Conservation (phyloP, 208 protist species). For the Blechomonas ayalai region DNA sequence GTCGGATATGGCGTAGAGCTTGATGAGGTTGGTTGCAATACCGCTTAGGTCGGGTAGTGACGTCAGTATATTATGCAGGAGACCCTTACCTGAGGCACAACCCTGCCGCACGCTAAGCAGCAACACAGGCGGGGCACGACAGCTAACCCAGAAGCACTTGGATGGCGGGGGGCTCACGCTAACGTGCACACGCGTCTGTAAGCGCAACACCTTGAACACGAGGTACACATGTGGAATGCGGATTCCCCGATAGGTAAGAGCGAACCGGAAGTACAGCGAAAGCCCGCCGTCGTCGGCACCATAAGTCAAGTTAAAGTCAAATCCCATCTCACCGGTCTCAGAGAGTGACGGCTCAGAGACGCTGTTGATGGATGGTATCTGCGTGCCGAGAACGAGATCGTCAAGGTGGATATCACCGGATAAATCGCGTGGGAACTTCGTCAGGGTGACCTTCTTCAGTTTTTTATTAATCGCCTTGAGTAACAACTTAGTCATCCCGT, state of each 20-base stretch:
- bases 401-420: slow-evolving; percentile 65
- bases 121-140: slow-evolving; percentile 51
- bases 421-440: slow-evolving; percentile 74
- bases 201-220: slow-evolving; percentile 49
- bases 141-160: slow-evolving; percentile 79
- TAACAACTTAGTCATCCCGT: slow-evolving; percentile 35
- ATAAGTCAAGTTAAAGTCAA: slow-evolving; percentile 81
- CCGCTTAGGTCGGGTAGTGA: slow-evolving; percentile 63
- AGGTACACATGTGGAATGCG: slow-evolving; percentile 71
- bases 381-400: slow-evolving; percentile 57
- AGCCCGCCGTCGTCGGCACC: slow-evolving; percentile 54
- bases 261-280: slow-evolving; percentile 52
- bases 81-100: slow-evolving; percentile 31
- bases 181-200: slow-evolving; percentile 53
- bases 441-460: slow-evolving; percentile 39
- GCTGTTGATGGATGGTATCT: slow-evolving; percentile 67
- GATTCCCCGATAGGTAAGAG: slow-evolving; percentile 63
- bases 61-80: slow-evolving; percentile 72
- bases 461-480: slow-evolving; percentile 48
- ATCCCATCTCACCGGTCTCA: slow-evolving; percentile 67
- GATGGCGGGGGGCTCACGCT: slow-evolving; percentile 79
- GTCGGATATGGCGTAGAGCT: slow-evolving; percentile 60
- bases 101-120: slow-evolving; percentile 53
- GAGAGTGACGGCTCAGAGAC: slow-evolving; percentile 47
- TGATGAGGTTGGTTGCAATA: slow-evolving; percentile 59